A percentile compares a stretch with the other conserved stretches of the same genome.
Conservation (phyloP, 1,284 basidiomycete genomes). For the Sporisorium sorghi region DNA sequence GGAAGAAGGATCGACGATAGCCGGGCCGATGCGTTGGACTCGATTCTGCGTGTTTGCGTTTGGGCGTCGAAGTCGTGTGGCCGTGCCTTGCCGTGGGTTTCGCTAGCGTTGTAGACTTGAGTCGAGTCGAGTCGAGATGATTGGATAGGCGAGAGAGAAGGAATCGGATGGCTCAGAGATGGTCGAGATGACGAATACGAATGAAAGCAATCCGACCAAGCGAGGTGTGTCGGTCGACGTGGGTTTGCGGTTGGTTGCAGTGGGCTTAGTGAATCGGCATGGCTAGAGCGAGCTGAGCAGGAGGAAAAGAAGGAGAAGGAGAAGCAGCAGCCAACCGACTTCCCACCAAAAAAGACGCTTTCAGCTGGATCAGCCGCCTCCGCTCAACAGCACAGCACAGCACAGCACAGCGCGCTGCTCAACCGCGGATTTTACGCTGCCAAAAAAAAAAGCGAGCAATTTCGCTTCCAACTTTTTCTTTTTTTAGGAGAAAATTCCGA, state of each 20-base stretch:
- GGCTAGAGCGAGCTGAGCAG: constrained; percentile 34
- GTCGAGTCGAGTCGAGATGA: background rate
- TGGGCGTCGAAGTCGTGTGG: constrained; percentile 12
- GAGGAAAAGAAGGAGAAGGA: background rate
- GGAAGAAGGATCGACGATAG: constrained; percentile 21
- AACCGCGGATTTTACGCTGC: constrained; percentile 1
- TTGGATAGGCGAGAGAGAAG: background rate
- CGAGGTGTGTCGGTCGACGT: no score
- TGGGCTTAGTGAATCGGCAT: constrained; percentile 5
- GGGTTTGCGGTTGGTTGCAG: no score
- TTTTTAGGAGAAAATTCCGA: background rate
- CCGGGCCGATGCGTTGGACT: constrained; percentile 23
- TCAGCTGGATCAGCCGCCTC: background rate
- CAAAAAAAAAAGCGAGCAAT: no score
- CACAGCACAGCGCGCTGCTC: background rate
- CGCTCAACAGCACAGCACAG: background rate
- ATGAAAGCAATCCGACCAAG: background rate
- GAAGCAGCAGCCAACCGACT: background rate
- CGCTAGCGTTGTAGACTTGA: no score
- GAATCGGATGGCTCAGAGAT: constrained; percentile 11
- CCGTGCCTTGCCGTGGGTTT: background rate
- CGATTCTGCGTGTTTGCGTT: background rate
- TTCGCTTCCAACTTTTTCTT: background rate
- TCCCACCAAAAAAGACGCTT: background rate
- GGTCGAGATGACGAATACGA: constrained; percentile 39